phyloP scores from a whole-genome alignment of 176 grass and related monocot genomes.

The Zea luxurians region DNA sequence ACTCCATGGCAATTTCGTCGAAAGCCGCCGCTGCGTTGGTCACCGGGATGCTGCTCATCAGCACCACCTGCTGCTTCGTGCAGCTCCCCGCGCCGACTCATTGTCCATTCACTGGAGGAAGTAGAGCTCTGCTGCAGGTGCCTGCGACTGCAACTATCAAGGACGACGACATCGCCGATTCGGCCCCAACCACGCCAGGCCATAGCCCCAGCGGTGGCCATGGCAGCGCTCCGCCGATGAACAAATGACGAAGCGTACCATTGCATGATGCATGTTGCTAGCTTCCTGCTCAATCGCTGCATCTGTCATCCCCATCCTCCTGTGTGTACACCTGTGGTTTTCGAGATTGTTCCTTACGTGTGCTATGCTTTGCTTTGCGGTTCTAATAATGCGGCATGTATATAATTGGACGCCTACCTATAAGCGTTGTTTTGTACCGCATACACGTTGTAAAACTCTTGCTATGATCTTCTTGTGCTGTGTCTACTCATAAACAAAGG shows the following conservation, averaged over 20 bases:
- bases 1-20: conserved; percentile 40
- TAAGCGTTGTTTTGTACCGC: not conserved
- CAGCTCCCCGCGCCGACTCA: conserved; percentile 20
- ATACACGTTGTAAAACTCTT: not conserved
- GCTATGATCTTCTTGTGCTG: not conserved
- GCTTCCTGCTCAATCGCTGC: not conserved
- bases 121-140: conserved; percentile 6
- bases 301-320: not conserved
- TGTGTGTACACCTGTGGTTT: not conserved
- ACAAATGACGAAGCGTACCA: not conserved
- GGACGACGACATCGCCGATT: not conserved
- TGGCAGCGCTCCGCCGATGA: conserved; percentile 17
- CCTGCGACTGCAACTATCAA: not conserved
- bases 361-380: not conserved
- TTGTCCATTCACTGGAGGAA: not conserved
- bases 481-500: not conserved
- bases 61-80: conserved; percentile 43
- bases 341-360: not conserved
- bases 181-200: conserved; percentile 14
- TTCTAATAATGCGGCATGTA: too few species aligned
- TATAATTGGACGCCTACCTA: not conserved
- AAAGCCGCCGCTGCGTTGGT: not conserved
- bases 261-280: not conserved
- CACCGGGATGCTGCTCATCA: conserved; percentile 35
- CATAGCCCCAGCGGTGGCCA: conserved; percentile 54